These are phyloP conservation scores for Postia placenta DNA, from an alignment of 768 basidiomycete species.

Conservation along the genomic window DNA sequence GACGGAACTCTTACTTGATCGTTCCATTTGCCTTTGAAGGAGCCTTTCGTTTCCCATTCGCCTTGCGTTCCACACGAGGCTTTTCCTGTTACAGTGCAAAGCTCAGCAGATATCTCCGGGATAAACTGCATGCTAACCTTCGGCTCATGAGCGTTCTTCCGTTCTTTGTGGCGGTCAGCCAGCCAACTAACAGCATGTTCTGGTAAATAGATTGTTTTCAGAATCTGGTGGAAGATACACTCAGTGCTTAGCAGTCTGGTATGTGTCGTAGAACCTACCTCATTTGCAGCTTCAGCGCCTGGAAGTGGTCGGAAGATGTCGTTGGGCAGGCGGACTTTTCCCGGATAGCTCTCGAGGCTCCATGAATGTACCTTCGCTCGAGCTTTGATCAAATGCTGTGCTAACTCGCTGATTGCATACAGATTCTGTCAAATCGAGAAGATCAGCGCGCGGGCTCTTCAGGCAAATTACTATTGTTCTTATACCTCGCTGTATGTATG, in stretches of 20 bases:
- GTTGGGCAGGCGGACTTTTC: constrained; percentile 68
- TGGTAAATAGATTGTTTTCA: constrained; percentile 63
- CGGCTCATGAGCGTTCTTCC: constrained; percentile 22
- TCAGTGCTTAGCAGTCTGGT: not conserved
- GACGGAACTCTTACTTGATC: constrained; percentile 34
- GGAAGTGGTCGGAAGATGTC: constrained; percentile 79
- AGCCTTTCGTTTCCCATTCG: constrained; percentile 50
- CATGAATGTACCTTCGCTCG: constrained; percentile 62
- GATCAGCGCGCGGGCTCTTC: too few species aligned
- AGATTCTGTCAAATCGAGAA: constrained; percentile 79
- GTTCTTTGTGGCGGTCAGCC: constrained; percentile 36
- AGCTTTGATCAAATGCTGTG: constrained; percentile 78
- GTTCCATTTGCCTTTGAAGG: constrained; percentile 40
- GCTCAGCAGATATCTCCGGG: too few species aligned
- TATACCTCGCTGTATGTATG: constrained; percentile 63
- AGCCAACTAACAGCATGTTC: constrained; percentile 56
- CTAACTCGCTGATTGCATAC: constrained; percentile 82
- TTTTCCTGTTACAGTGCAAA: constrained; percentile 27
- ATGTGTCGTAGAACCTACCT: constrained; percentile 33
- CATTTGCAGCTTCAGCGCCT: constrained; percentile 54
- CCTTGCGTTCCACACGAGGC: constrained; percentile 36
- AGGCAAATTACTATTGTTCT: not conserved
- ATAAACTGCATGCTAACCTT: constrained; percentile 5
- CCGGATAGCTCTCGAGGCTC: constrained; percentile 75
- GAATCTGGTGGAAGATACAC: constrained; percentile 37